These are phyloP conservation scores for Apiotrichum veenhuisii DNA, from an alignment of 1,284 basidiomycete genomes.

Conservation along the genomic window DNA sequence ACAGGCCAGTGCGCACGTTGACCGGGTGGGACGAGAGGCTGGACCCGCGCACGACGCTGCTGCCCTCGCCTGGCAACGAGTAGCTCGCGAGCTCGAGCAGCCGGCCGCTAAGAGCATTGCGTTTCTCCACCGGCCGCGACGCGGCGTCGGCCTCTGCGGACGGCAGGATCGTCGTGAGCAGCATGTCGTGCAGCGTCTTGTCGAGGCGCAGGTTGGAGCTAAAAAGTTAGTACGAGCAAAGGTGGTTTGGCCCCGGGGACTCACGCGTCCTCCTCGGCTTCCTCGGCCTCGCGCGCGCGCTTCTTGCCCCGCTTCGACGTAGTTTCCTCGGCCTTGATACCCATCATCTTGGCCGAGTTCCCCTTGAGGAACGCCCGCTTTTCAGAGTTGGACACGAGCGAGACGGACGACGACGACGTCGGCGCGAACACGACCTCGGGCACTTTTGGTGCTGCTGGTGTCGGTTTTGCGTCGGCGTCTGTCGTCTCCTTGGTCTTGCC, in stretches of 20 bases:
- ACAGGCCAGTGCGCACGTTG: slow-evolving; percentile 40
- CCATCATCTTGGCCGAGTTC: slow-evolving; percentile 49
- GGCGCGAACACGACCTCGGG: slow-evolving; percentile 46
- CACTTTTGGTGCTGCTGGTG: slow-evolving; percentile 14
- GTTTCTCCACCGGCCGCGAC: slow-evolving; percentile 44
- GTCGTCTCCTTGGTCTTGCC: neutral
- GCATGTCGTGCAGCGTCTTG: slow-evolving; percentile 48
- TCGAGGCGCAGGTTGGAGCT: slow-evolving; percentile 45
- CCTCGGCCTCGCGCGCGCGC: slow-evolving; percentile 24
- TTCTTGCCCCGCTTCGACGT: slow-evolving; percentile 21
- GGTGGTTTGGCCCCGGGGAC: slow-evolving; percentile 13
- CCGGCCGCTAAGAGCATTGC: slow-evolving; percentile 39
- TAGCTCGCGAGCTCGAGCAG: slow-evolving; percentile 44
- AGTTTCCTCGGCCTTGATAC: slow-evolving; percentile 26
- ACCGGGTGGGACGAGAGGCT: slow-evolving; percentile 36
- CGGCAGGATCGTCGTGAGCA: slow-evolving; percentile 46
- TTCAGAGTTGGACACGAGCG: slow-evolving; percentile 36
- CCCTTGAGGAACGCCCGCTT: slow-evolving; percentile 44
- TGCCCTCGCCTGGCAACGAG: slow-evolving; percentile 40
- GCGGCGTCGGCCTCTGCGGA: slow-evolving; percentile 23
- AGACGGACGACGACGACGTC: neutral
- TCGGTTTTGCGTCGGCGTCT: neutral
- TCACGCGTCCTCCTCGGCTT: slow-evolving; percentile 37
- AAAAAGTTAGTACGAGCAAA: neutral
- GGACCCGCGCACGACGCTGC: slow-evolving; percentile 10